Conservation (phyloP, 148 eudicot species). For the Amaranthus palmeri region DNA sequence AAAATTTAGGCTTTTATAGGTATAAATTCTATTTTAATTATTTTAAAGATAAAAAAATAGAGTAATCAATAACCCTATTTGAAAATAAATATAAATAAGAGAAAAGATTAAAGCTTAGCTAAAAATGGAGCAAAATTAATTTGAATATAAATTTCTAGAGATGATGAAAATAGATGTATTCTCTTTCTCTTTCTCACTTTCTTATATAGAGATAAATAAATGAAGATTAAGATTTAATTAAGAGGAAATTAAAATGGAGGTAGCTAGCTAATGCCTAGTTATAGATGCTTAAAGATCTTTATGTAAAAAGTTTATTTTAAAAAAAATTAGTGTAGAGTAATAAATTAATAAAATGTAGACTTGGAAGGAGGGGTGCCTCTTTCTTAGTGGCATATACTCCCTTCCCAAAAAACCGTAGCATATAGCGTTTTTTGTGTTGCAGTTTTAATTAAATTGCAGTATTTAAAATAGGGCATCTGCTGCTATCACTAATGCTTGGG, state of each 20-base stretch:
- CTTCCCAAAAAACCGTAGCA: too few species aligned
- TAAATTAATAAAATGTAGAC: background rate
- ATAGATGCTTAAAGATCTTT: slow-evolving; percentile 19
- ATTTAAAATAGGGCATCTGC: too few species aligned
- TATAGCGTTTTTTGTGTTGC: too few species aligned
- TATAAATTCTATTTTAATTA: too few species aligned
- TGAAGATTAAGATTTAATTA: slow-evolving; percentile 21
- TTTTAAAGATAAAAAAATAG: too few species aligned
- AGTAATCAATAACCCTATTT: too few species aligned
- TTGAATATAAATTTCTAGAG: slow-evolving; percentile 1
- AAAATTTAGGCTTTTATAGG: background rate
- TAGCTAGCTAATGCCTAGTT: slow-evolving; percentile 8
- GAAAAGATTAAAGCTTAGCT: background rate
- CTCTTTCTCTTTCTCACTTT: slow-evolving; percentile 1
- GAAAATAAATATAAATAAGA: too few species aligned
- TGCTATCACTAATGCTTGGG: too few species aligned
- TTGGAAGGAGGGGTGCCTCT: background rate
- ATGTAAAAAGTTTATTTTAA: background rate
- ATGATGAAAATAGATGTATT: background rate
- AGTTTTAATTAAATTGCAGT: too few species aligned
- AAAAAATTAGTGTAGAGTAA: background rate
- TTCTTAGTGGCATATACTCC: background rate
- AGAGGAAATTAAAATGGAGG: slow-evolving; percentile 21
- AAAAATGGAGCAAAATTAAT: background rate
- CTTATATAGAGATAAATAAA: slow-evolving; percentile 1